Conservation (phyloP, 192 early-diverging fungal genomes). For the Backusella psychrophila region DNA sequence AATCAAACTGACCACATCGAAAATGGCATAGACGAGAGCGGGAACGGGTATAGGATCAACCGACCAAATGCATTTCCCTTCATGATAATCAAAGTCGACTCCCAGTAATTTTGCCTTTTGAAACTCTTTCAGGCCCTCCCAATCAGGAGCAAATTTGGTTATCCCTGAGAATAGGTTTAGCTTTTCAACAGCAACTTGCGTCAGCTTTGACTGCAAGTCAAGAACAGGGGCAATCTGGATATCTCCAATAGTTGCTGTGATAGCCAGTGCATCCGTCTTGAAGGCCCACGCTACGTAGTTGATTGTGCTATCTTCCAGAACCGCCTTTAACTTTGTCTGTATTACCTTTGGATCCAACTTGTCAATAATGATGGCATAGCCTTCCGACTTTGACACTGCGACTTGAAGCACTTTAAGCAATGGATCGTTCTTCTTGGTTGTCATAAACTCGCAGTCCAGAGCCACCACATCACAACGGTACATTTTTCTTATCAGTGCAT, state of each 20-base stretch:
- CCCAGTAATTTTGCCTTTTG: constrained; percentile 18
- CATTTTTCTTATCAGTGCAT: constrained; percentile 11
- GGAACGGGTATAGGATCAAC: constrained; percentile 16
- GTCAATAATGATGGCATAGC: constrained; percentile 28
- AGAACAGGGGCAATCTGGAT: constrained; percentile 16
- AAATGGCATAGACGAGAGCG: constrained; percentile 33
- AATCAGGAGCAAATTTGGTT: constrained; percentile 16
- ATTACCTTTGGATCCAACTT: neutral
- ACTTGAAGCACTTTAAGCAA: constrained; percentile 33
- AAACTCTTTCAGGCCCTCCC: constrained; percentile 28
- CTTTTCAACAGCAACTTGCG: neutral
- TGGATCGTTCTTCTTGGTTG: constrained; percentile 14
- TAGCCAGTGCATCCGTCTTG: constrained; percentile 26
- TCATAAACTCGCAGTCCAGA: constrained; percentile 35
- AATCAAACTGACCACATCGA: constrained; percentile 32
- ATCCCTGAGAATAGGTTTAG: constrained; percentile 24
- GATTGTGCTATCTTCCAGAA: neutral
- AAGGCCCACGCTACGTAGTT: constrained; percentile 29
- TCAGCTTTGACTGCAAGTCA: constrained; percentile 29
- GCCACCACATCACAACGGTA: neutral
- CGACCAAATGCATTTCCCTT: constrained; percentile 24
- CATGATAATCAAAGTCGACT: constrained; percentile 6
- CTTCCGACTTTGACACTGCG: constrained; percentile 15
- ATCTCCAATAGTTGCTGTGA: constrained; percentile 13
- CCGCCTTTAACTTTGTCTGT: neutral